Conservation (phyloP, 192 early-diverging fungal species). For the Helicostylum pulchrum region DNA sequence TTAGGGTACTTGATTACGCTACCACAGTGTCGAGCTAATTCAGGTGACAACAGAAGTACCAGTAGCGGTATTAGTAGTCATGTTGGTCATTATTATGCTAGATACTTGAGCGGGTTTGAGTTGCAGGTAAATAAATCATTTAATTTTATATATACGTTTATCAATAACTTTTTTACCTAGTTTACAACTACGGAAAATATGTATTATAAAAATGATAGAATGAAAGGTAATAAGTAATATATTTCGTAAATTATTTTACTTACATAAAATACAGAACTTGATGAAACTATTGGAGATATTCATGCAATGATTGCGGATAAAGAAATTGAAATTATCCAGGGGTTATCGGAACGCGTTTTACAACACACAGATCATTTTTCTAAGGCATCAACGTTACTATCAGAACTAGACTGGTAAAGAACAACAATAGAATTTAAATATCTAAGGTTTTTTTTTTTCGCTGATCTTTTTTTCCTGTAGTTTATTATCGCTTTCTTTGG, state of each 20-base stretch:
- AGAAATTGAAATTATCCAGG: slow-evolving; percentile 80
- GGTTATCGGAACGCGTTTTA: slow-evolving; percentile 58
- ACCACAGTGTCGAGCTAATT: slow-evolving; percentile 46
- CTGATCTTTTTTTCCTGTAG: slow-evolving; percentile 30
- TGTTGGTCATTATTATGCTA: too few relatives aligned
- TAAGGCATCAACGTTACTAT: slow-evolving; percentile 36
- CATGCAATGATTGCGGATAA: slow-evolving; percentile 80
- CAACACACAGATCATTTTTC: slow-evolving; percentile 39
- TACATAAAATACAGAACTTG: slow-evolving; percentile 54
- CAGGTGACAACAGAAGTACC: slow-evolving; percentile 17
- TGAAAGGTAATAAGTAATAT: slow-evolving; percentile 35
- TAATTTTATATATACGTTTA: neutral
- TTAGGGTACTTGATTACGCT: slow-evolving; percentile 75
- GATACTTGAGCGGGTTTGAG: slow-evolving; percentile 44
- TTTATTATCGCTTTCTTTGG: slow-evolving; percentile 59
- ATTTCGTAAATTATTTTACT: neutral
- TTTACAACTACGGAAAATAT: slow-evolving; percentile 62
- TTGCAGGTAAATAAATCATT: slow-evolving; percentile 48
- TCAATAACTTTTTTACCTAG: slow-evolving; percentile 33
- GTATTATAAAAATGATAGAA: slow-evolving; percentile 69
- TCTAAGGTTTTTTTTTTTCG: neutral
- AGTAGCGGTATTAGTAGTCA: too few relatives aligned
- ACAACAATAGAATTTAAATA: neutral
- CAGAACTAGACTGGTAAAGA: slow-evolving; percentile 72
- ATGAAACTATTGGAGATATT: slow-evolving; percentile 79